These are phyloP conservation scores for Craterostigma plantagineum DNA, from an alignment of 257 asterid genomes.

Conservation along the genomic window DNA sequence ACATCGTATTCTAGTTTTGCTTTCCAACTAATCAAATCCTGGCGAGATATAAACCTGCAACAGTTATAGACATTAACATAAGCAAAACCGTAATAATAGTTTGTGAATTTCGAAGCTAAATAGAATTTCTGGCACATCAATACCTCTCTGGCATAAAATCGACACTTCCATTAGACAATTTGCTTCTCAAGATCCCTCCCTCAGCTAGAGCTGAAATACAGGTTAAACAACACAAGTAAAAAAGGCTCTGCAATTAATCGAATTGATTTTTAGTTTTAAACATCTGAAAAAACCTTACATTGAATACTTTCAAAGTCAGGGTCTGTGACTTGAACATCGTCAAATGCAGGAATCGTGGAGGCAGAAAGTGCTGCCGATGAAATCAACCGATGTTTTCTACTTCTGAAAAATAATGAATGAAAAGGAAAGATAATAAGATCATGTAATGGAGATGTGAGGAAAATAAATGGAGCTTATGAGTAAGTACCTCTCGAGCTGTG, in stretches of 20 bases:
- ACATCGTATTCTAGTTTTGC: conserved; percentile 65
- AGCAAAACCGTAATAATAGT: background rate
- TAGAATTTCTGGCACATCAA: background rate
- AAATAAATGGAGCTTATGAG: background rate
- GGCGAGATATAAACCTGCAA: conserved; percentile 53
- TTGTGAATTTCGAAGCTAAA: background rate
- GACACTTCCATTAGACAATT: conserved; percentile 26
- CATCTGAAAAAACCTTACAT: conserved; percentile 25
- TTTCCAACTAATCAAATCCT: conserved; percentile 78
- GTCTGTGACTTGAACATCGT: conserved; percentile 56
- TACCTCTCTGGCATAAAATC: conserved; percentile 69
- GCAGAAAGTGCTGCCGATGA: conserved; percentile 62
- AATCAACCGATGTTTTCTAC: conserved; percentile 34
- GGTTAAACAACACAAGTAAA: conserved; percentile 9
- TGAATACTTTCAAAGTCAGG: conserved; percentile 76
- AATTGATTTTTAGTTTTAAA: conserved; percentile 8
- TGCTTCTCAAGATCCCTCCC: conserved; percentile 76
- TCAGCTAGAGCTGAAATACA: conserved; percentile 61
- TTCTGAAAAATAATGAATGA: conserved; percentile 26
- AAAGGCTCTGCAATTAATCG: background rate
- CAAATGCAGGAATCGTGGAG: conserved; percentile 48
- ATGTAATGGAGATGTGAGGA: background rate
- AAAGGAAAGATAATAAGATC: conserved; percentile 1
- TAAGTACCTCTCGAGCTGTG: conserved; percentile 60
- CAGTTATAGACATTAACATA: conserved; percentile 8